Evolutionary conservation across 176 grass and related monocot species (phyloP), one percentile per base, ranked within the genome.

Genomic region (Rhynchospora tenuis): DNA sequence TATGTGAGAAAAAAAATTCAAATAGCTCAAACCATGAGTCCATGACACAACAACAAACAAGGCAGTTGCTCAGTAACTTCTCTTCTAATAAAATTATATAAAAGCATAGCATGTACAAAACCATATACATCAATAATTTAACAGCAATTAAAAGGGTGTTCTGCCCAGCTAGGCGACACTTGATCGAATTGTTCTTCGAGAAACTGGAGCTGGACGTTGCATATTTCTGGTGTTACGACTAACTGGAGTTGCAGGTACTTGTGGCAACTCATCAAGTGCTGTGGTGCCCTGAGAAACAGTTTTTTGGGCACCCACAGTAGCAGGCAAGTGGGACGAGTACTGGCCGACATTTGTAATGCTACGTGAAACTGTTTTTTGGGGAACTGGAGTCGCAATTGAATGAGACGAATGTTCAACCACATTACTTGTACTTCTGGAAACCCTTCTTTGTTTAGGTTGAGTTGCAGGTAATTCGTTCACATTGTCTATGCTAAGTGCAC

Each of bases 341-440:
- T 69, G 33, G 17, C 33, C 66, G 6, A 69, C 66, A 69, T 69
- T 69, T 11, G 66, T 44, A 42, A 8, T 38, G 16, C 66, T 69
- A 9, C 33, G 66, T 69, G 66, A 42, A 69, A 69, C 15, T 44
- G 7, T 19, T 44, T 69, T 69, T 44, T 16, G 31, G 17, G 66
- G 16, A 44, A 44, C 3, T 44, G 17, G 31, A 44, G 33, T 69
- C n/a, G n/a, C 33, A 69, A 33, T 15, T 69, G n/a, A 44, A 0
- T 43, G 33, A 44, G 66, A 69, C 7, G 65, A 68, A 68, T 68
- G 65, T 43, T 69, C 8, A 20, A 43, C 13, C 16, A 38, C 8
- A 43, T 44, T 69, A 33, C 66, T 69, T 43, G n/a, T 69, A 69
- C 66, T 69, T 69, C 66, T 69, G 17, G 66, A 44, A 69, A 69